Percentiles rank a stretch among this genome's conserved stretches.
phyloP scores from a whole-genome alignment of 805 yeast genomes.

The Wickerhamiella cacticola region DNA sequence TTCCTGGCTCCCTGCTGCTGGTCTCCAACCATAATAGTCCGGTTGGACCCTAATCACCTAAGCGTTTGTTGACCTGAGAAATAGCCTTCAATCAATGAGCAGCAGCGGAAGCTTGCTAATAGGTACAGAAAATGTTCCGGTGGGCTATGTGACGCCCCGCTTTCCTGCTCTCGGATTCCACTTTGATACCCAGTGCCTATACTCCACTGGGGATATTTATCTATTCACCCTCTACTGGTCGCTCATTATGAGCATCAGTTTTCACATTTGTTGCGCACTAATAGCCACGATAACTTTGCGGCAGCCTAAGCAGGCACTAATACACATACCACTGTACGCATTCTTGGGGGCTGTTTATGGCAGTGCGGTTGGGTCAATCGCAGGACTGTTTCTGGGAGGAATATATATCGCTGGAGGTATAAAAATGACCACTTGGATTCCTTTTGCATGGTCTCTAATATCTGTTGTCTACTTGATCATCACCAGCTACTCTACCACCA shows the following conservation, averaged over 20 bases:
- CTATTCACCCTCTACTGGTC: constrained; percentile 73
- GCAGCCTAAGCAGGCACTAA: constrained; percentile 14
- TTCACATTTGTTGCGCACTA: constrained; percentile 53
- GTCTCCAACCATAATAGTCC: neutral
- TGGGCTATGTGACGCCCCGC: constrained; percentile 65
- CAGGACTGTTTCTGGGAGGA: constrained; percentile 64
- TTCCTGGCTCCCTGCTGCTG: too few species aligned
- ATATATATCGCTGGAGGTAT: constrained; percentile 70
- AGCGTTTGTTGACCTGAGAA: neutral
- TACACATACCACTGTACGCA: constrained; percentile 32
- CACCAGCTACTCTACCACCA: constrained; percentile 37
- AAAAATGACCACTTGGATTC: constrained; percentile 92
- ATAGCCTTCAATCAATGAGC: too few species aligned
- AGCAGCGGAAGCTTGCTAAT: constrained; percentile 19
- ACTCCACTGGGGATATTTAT: constrained; percentile 66
- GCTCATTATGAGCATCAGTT: constrained; percentile 48
- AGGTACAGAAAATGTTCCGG: constrained; percentile 39
- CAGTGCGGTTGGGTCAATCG: constrained; percentile 56
- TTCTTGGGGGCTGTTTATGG: constrained; percentile 33
- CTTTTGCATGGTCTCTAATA: constrained; percentile 66
- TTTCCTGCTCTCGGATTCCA: constrained; percentile 56
- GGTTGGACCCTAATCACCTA: neutral
- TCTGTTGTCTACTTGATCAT: constrained; percentile 56
- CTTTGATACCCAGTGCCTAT: constrained; percentile 35
- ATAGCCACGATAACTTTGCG: constrained; percentile 45